A percentile compares a stretch with the other conserved stretches of the same genome.
phyloP scores from a whole-genome alignment of 306 rosid species.

The Malus sylvestris region DNA sequence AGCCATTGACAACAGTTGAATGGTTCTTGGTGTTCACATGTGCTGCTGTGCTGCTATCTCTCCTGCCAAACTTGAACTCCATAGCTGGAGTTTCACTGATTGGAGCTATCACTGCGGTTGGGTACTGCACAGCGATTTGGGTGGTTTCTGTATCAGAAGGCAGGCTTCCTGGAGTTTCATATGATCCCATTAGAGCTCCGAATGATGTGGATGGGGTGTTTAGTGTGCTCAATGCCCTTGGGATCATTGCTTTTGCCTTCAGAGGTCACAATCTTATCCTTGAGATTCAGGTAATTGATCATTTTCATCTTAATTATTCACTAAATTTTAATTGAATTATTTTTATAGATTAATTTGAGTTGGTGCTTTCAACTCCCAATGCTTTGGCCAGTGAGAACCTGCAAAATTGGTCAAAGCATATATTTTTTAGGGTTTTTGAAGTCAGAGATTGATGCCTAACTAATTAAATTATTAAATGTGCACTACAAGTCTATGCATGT shows the following conservation, averaged over 20 bases:
- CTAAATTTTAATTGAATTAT: background rate
- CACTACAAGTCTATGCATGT: background rate
- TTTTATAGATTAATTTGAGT: background rate
- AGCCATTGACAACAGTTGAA: conserved; percentile 30
- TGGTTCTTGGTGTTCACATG: conserved; percentile 45
- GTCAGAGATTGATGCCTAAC: background rate
- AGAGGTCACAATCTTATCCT: conserved; percentile 56
- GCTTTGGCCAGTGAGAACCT: background rate
- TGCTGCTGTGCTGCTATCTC: conserved; percentile 35
- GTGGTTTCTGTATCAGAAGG: conserved; percentile 32
- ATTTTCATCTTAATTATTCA: background rate
- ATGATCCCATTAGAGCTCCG: conserved; percentile 6
- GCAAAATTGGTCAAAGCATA: background rate
- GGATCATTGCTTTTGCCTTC: conserved; percentile 49
- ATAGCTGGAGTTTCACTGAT: conserved; percentile 42
- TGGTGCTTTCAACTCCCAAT: background rate
- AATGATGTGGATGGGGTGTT: conserved; percentile 14
- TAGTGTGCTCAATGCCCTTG: conserved; percentile 38
- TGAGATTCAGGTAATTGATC: conserved; percentile 43
- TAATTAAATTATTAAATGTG: background rate
- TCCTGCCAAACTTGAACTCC: conserved; percentile 49
- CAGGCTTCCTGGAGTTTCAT: conserved; percentile 29
- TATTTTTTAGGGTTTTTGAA: background rate
- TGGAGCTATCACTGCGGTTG: conserved; percentile 42
- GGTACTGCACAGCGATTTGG: conserved; percentile 40